Base-by-base conservation (phyloP, 495 filamentous ascomycete genomes). In the Penicillium canescens region DNA sequence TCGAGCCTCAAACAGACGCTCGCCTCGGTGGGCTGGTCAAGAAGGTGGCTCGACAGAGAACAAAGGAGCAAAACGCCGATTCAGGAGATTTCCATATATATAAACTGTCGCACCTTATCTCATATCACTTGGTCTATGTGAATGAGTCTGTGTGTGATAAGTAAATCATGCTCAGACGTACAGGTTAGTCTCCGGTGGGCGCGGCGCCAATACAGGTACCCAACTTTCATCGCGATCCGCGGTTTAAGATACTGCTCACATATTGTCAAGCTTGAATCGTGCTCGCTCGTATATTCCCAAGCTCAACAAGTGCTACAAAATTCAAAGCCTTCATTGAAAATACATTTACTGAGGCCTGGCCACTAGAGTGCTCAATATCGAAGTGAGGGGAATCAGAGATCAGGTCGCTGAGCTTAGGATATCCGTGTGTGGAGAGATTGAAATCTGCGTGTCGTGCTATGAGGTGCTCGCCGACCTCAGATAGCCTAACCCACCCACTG, bases 171-270 rank as follows among this genome's bases (percentile, higher is more conserved):
- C 63, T 65, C 36, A 51, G 58, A 52, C 55, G 58, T 21, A 59
- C 51, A 8, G 59, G 68, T 5, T 69, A 54, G 68, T 62, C 67
- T 42, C 65, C 63, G 33, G 42, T 60, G 20, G 62, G 68, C n/a
- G 58, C 60, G 40, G 61, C 63, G 11, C 68, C 62, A 2, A 55
- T 70, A n/a, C 49, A 76, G 52, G 56, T 73, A 38, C 49, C 62
- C 42, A 37, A 51, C 24, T 66, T 71, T 37, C 52, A 68, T 14
- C 69, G 66, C 39, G 60, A 62, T 13, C 39, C 68, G 42, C 48
- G 69, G 55, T 63, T 67, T 43, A 60, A 74, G 51, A 75, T 74
- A 31, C 54, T 74, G 48, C 64, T 61, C n/a, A 67, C 65, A 26
- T 75, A 75, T 63, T 60, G 57, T 46, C 48, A 69, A 46, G 65